These are phyloP conservation scores for Cryptosporidium ubiquitum DNA, from an alignment of 169 alveolate species.

Conservation along the genomic window DNA sequence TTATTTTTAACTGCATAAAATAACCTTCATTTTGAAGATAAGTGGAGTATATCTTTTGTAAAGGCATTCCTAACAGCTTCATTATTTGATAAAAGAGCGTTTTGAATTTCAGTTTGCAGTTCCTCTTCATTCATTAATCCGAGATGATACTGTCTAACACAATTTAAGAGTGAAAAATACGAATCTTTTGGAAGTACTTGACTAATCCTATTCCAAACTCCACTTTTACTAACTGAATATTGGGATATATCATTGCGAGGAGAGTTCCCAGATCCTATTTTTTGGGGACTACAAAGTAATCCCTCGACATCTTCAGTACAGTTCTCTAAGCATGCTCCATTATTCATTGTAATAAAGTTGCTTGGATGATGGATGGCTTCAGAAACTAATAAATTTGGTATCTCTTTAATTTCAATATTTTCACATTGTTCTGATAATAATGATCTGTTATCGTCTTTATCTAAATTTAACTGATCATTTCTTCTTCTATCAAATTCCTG, in stretches of 20 bases:
- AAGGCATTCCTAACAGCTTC: conserved; percentile 57
- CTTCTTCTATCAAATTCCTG: neutral
- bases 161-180: conserved; percentile 36
- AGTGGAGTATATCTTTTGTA: conserved; percentile 36
- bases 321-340: neutral
- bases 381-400: conserved; percentile 13
- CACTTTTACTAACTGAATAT: conserved; percentile 19
- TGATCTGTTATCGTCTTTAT: conserved; percentile 1
- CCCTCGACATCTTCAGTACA: neutral
- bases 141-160: conserved; percentile 51
- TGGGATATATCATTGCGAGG: neutral
- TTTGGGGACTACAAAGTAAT: neutral
- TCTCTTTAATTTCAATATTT: conserved; percentile 51
- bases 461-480: neutral
- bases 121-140: conserved; percentile 48
- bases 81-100: conserved; percentile 17
- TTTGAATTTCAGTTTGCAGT: conserved; percentile 56
- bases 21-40: conserved; percentile 19
- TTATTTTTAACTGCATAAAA: too few species aligned
- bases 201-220: conserved; percentile 60
- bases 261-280: neutral
- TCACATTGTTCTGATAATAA: conserved; percentile 30
- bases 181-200: conserved; percentile 59
- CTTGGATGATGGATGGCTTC: conserved; percentile 43
- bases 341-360: conserved; percentile 9